A percentile compares a stretch with the other conserved stretches of the same genome.
Conservation (phyloP, 2,329 filamentous ascomycete species). For the Zasmidium citrigriseum region DNA sequence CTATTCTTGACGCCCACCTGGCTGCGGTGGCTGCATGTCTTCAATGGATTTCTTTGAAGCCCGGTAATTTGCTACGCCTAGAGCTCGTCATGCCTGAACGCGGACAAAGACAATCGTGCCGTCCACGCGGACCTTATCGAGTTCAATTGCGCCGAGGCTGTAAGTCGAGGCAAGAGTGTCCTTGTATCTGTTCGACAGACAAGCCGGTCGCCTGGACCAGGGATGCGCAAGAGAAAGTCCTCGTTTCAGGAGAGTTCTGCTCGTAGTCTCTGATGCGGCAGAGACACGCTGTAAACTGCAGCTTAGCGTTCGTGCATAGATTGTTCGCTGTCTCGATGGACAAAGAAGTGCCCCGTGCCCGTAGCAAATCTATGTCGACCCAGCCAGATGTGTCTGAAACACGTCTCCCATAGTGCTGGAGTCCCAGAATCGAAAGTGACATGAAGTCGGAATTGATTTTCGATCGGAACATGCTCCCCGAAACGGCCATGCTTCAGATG, state of each 20-base stretch:
- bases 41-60: constrained; percentile 27
- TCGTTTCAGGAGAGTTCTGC: background rate
- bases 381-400: background rate
- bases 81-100: constrained; percentile 20
- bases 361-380: background rate
- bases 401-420: background rate
- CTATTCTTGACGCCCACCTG: constrained; percentile 18
- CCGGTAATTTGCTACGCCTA: constrained; percentile 22
- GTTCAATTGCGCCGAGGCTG: background rate
- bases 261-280: background rate
- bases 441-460: background rate
- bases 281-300: background rate
- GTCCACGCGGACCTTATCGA: background rate
- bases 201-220: too few relatives aligned
- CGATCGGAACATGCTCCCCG: constrained; percentile 3
- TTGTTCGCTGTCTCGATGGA: background rate
- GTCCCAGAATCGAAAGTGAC: constrained; percentile 1
- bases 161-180: background rate
- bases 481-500: background rate
- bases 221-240: background rate
- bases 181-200: too few relatives aligned
- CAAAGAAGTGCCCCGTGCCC: background rate
- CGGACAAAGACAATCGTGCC: constrained; percentile 26
- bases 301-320: background rate
- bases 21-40: constrained; percentile 20